Evolutionary conservation across 768 basidiomycete genomes (phyloP).

Genomic region (Suillus paluster): DNA sequence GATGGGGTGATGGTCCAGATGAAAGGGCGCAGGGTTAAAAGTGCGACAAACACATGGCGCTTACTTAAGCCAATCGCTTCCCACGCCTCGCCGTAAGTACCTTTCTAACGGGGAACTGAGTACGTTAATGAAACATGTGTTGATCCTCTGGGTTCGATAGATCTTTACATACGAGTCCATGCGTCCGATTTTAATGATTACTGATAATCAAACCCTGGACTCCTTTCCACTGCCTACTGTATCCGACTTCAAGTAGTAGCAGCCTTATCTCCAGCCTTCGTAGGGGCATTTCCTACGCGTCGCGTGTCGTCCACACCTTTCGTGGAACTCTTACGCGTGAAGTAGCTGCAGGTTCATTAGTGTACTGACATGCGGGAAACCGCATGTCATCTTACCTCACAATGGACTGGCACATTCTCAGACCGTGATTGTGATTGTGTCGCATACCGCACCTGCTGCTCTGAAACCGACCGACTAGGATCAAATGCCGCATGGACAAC

Average conservation of each 20-base stretch:
- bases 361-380: neutral
- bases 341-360: slow-evolving; percentile 40
- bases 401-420: slow-evolving; percentile 58
- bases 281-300: neutral
- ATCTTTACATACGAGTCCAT: slow-evolving; percentile 1
- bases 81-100: slow-evolving; percentile 24
- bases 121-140: neutral
- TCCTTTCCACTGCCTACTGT: too few relatives aligned
- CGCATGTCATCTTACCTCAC: slow-evolving; percentile 43
- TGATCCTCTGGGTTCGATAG: neutral
- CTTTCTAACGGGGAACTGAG: neutral
- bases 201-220: neutral
- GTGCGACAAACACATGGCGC: slow-evolving; percentile 37
- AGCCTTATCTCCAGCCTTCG: slow-evolving; percentile 9
- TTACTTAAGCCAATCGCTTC: slow-evolving; percentile 33
- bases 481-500: slow-evolving; percentile 53
- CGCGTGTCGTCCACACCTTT: slow-evolving; percentile 34
- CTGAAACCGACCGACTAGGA: slow-evolving; percentile 59
- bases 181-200: slow-evolving; percentile 1
- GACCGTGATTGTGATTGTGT: slow-evolving; percentile 57
- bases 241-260: slow-evolving; percentile 2
- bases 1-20: slow-evolving; percentile 30
- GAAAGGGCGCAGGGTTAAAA: slow-evolving; percentile 47
- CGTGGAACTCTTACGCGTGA: slow-evolving; percentile 48
- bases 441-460: slow-evolving; percentile 53